phyloP scores from a whole-genome alignment of 2,329 filamentous ascomycete genomes.

The Stenocarpella maydis region DNA sequence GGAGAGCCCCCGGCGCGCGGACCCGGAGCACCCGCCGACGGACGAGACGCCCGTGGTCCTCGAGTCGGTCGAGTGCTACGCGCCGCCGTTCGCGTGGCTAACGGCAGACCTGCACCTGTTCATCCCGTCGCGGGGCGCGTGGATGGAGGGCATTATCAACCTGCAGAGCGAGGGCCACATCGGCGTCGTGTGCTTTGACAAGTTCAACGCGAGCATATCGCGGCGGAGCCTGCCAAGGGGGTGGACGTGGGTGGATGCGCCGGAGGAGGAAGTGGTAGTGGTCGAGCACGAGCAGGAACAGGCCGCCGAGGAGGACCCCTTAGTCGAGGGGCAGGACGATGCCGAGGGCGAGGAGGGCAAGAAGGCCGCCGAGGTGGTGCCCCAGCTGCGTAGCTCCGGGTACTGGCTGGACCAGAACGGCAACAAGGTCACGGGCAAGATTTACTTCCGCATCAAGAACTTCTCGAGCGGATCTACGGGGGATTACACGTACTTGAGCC shows the following conservation, averaged over 20 bases:
- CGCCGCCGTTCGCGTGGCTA: slow-evolving; percentile 85
- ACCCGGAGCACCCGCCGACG: slow-evolving; percentile 52
- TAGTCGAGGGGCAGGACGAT: slow-evolving; percentile 40
- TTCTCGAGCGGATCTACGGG: slow-evolving; percentile 82
- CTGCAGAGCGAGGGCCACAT: slow-evolving; percentile 90
- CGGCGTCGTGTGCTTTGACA: slow-evolving; percentile 87
- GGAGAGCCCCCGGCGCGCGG: slow-evolving; percentile 61
- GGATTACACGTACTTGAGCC: slow-evolving; percentile 80
- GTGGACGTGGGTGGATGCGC: slow-evolving; percentile 81
- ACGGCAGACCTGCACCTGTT: slow-evolving; percentile 89
- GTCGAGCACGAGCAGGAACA: slow-evolving; percentile 25
- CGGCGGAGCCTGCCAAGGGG: slow-evolving; percentile 74
- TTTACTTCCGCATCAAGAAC: slow-evolving; percentile 83
- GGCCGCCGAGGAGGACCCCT: slow-evolving; percentile 41
- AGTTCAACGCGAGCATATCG: slow-evolving; percentile 91
- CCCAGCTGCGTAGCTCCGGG: slow-evolving; percentile 64
- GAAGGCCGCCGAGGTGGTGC: slow-evolving; percentile 59
- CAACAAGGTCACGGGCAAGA: slow-evolving; percentile 71
- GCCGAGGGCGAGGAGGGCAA: slow-evolving; percentile 47
- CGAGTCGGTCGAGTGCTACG: slow-evolving; percentile 78
- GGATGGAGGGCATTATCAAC: slow-evolving; percentile 83
- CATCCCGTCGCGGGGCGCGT: slow-evolving; percentile 74
- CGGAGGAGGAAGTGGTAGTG: slow-evolving; percentile 47
- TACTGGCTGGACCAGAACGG: slow-evolving; percentile 81
- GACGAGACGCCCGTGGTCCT: slow-evolving; percentile 56